These are phyloP conservation scores for Gossypium anomalum DNA, from an alignment of 345 rosid genomes.

Conservation along the genomic window DNA sequence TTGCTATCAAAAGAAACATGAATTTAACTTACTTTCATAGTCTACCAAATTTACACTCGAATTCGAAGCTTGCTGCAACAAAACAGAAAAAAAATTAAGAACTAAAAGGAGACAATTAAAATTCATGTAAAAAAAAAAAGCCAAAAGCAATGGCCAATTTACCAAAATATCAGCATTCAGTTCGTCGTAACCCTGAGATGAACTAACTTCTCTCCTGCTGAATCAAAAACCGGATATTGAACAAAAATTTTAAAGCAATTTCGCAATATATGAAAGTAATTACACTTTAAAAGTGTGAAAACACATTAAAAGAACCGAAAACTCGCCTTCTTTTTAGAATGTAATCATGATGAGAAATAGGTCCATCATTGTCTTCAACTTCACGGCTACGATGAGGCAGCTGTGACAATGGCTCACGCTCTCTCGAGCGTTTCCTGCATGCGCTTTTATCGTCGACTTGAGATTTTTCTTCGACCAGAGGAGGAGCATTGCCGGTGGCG, in stretches of 20 bases:
- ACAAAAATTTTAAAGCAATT: background rate
- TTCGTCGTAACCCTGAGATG: constrained; percentile 35
- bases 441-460: constrained; percentile 15
- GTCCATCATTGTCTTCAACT: constrained; percentile 34
- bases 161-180: constrained; percentile 50
- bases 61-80: constrained; percentile 35
- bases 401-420: constrained; percentile 17
- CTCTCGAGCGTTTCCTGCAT: constrained; percentile 30
- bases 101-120: background rate
- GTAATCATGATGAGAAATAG: constrained; percentile 63
- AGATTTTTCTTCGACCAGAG: constrained; percentile 18
- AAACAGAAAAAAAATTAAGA: background rate
- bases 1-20: background rate
- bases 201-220: constrained; percentile 51
- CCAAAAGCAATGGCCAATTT: background rate
- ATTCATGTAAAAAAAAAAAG: background rate
- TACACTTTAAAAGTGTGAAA: constrained; percentile 8
- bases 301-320: background rate
- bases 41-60: constrained; percentile 39
- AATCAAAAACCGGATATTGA: background rate
- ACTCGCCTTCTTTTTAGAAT: constrained; percentile 43
- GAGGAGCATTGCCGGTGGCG: constrained; percentile 52
- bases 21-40: constrained; percentile 46
- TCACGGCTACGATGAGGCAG: constrained; percentile 15
- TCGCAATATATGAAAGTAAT: background rate